phyloP scores from a whole-genome alignment of 2,329 filamentous ascomycete genomes.

The Fusarium nodosum region DNA sequence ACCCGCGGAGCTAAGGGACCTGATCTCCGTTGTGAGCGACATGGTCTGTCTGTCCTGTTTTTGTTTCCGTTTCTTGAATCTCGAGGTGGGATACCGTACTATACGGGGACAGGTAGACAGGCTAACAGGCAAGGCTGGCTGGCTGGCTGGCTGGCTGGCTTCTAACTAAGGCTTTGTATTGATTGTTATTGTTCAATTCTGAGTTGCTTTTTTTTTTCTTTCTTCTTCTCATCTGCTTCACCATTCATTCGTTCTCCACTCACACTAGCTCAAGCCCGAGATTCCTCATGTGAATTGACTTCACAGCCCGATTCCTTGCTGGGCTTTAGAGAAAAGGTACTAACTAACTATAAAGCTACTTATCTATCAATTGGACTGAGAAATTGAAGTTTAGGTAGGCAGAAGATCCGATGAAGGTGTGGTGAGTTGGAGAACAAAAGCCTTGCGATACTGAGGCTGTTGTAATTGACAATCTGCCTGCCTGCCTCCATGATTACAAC shows the following conservation, averaged over 20 bases:
- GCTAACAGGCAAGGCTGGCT: too few relatives aligned
- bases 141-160: too few relatives aligned
- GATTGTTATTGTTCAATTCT: conserved; percentile 13
- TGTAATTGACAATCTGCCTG: conserved; percentile 25
- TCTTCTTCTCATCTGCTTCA: conserved; percentile 6
- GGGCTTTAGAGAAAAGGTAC: not conserved
- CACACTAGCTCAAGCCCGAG: conserved; percentile 11
- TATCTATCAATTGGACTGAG: conserved; percentile 12
- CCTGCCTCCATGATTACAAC: not conserved
- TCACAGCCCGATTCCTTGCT: conserved; percentile 26
- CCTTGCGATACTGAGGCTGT: conserved; percentile 21
- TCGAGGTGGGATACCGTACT: conserved; percentile 14
- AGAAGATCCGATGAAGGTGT: conserved; percentile 17
- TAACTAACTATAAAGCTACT: conserved; percentile 3
- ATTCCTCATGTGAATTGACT: conserved; percentile 36
- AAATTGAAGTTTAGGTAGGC: not conserved
- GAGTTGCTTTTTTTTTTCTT: conserved; percentile 6
- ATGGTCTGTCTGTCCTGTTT: conserved; percentile 6
- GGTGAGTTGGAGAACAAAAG: conserved; percentile 4
- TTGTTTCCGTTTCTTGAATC: conserved; percentile 15
- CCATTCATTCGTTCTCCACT: conserved; percentile 26
- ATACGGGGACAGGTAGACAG: not conserved
- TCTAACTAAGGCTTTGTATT: conserved; percentile 4
- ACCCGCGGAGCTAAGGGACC: conserved; percentile 24
- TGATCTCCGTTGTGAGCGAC: conserved; percentile 19